Evolutionary conservation across 495 filamentous ascomycete genomes (phyloP), one percentile per base, ranked within the genome.

Genomic region (Parathielavia hyrcaniae): DNA sequence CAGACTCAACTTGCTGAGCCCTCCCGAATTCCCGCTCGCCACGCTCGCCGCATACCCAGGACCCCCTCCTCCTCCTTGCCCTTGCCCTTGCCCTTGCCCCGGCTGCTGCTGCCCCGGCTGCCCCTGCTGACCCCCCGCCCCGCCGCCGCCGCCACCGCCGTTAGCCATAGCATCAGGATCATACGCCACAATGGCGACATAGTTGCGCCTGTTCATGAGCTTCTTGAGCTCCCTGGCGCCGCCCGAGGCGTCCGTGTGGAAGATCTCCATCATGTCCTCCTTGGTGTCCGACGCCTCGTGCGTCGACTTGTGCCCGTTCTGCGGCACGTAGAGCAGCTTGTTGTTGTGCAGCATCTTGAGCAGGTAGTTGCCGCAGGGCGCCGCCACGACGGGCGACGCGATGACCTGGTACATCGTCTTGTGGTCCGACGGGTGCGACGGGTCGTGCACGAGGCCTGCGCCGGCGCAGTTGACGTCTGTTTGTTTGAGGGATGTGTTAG

Each of bases 371-470:
- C 86, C 80, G 0, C 88, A 87, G 0, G 95, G 91, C 0, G 85
- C 86, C 57, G 96, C 95, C 56, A 97, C 92, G 64, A 97, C 87
- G 34, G 89, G 84, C 5, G 89, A 90, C 14, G 90, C 81, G 68
- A 98, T 96, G 64, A 98, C 82, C 67, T 98, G 93, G 75, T 95
- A 98, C 93, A 98, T 98, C 13, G 93, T 97, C 73, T 98, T 98
- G 78, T 98, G 91, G 73, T 96, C 91, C 19, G 78, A 79, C 0
- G 91, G 92, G 69, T 92, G 88, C 20, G 85, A 76, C 0, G 95
- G 95, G 74, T 98, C 95, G 75, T 97, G 92, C 13, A 98, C 84
- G 13, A 97, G 82, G 61, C 93, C 93, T 14, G 95, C 93, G 60
- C 93, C 93, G 64, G 87, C 91, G 71, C 84, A 86, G 71, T 91